Base-by-base conservation (phyloP, 257 asterid species). In the Thymus quinquecostatus region DNA sequence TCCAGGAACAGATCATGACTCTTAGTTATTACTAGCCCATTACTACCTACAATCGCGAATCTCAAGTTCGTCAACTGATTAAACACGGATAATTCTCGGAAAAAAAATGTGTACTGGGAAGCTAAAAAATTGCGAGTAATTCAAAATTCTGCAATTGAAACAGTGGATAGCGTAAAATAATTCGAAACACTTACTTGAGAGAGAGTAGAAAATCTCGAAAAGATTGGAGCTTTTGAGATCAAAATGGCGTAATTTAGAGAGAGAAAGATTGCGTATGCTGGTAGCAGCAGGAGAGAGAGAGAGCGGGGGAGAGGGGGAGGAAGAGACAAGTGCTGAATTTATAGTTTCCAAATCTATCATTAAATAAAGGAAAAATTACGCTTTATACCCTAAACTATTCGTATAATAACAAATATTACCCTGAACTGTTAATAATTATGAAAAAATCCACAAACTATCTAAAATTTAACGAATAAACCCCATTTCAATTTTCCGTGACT, bases 191-290 rank as follows among this genome's bases (percentile, higher is more conserved):
- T 79, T 79, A 85, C 88, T 77, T 74, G 91, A 55, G 54, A 54
- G 57, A 68, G 73, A 70, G 64, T n/a, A 48, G 12, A 3, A 63
- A 56, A 62, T 50, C 72, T 47, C 6, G 60, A 64, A 62, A 53
- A 56, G 48, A 48, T 38, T 58, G 57, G 82, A 77, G 76, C 58
- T 78, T 64, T 59, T 47, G 78, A 55, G 80, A 78, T 72, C 76
- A 78, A 55, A 75, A 49, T 68, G 69, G 68, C 60, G 13, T 65
- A 45, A 54, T 74, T 79, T 72, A 71, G 82, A 75, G 79, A 73
- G 84, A 72, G 77, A 76, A 54, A 77, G 88, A 75, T 85, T 82
- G 91, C 89, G 91, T 85, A 82, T 63, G 79, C 81, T 81, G 74
- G 68, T 76, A 45, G 57, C 78, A 78, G 79, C 64, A 51, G 45